Percentiles rank a stretch among this genome's conserved stretches.
phyloP scores from a whole-genome alignment of 345 rosid genomes.

The Citrus hindsii region DNA sequence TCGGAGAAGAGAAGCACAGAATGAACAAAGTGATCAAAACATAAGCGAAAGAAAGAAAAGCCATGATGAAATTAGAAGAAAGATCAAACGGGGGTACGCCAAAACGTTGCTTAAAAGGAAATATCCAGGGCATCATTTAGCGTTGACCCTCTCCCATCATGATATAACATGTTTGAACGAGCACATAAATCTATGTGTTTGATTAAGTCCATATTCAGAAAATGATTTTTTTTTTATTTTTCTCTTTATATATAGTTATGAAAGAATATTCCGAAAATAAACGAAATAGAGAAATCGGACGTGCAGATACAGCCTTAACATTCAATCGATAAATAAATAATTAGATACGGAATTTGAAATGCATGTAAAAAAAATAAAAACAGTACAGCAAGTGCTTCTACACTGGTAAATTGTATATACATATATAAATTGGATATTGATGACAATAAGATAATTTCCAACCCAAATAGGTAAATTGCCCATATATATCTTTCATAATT shows the following conservation, averaged over 20 bases:
- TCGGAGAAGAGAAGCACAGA: slow-evolving; percentile 23
- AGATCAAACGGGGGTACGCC: neutral
- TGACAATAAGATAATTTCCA: too few relatives aligned
- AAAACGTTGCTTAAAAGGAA: neutral
- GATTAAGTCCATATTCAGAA: neutral
- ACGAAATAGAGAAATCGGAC: neutral
- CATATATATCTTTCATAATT: neutral
- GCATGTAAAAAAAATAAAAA: neutral
- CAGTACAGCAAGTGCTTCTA: neutral
- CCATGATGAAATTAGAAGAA: slow-evolving; percentile 17
- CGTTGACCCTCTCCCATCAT: neutral
- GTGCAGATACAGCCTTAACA: neutral
- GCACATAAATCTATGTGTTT: neutral
- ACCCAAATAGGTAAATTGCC: neutral
- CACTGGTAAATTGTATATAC: too few relatives aligned
- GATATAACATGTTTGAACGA: neutral
- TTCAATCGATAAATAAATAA: neutral
- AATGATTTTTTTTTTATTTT: neutral
- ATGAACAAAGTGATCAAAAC: slow-evolving; percentile 9
- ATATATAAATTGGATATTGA: neutral
- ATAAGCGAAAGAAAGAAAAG: slow-evolving; percentile 9
- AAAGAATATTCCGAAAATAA: neutral
- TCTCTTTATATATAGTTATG: neutral
- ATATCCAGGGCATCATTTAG: neutral
- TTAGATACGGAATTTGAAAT: neutral